A percentile compares a stretch with the other conserved stretches of the same genome.
Evolutionary conservation across 2,329 filamentous ascomycete genomes (phyloP).

Genomic region (Allantophomopsis lycopodina): DNA sequence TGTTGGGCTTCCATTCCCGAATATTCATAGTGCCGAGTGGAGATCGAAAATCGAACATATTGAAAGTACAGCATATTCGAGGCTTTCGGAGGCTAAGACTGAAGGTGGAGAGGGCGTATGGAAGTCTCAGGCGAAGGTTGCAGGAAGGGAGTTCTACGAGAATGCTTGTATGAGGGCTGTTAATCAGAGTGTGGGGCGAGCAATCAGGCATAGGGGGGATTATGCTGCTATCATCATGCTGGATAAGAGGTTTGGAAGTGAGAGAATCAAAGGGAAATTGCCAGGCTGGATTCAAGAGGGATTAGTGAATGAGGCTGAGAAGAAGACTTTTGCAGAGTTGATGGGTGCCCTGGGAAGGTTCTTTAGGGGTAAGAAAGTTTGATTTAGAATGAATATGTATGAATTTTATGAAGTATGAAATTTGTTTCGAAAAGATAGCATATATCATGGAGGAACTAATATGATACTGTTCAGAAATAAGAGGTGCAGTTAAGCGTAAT

Average conservation of each 20-base stretch:
- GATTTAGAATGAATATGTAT: too few species aligned
- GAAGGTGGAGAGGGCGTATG: conserved; percentile 22
- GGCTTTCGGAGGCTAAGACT: conserved; percentile 17
- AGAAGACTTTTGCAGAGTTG: conserved; percentile 37
- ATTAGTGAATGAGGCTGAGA: conserved; percentile 35
- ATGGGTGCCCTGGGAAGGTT: conserved; percentile 44
- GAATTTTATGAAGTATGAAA: too few species aligned
- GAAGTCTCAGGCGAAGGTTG: conserved; percentile 28
- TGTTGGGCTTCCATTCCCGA: conserved; percentile 88
- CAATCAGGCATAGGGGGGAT: conserved; percentile 76
- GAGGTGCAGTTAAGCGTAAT: too few species aligned
- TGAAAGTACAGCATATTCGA: conserved; percentile 39
- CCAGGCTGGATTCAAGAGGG: conserved; percentile 79
- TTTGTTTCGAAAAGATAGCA: too few species aligned
- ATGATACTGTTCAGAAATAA: too few species aligned
- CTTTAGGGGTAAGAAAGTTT: conserved; percentile 35
- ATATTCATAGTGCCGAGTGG: conserved; percentile 82
- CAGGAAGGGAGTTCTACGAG: conserved; percentile 73
- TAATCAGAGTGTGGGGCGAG: conserved; percentile 90
- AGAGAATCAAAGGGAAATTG: conserved; percentile 64
- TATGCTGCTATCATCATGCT: conserved; percentile 84
- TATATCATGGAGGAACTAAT: too few species aligned
- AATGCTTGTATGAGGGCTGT: conserved; percentile 95
- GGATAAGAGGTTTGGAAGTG: conserved; percentile 64
- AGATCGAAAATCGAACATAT: conserved; percentile 83